phyloP scores from a whole-genome alignment of 768 basidiomycete genomes.

The Sarcodon sp. region DNA sequence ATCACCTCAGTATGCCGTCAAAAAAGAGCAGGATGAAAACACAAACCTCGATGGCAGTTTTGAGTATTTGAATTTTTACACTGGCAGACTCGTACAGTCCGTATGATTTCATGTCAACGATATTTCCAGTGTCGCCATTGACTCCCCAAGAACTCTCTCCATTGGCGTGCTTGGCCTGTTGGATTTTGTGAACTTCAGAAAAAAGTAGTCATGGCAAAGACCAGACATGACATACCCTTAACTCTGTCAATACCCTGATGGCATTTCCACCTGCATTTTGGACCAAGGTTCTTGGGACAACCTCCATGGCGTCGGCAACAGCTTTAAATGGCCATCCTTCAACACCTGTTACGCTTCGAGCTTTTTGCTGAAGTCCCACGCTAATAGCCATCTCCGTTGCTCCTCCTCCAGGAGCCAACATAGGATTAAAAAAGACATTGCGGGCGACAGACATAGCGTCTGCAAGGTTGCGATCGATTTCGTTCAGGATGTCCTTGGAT shows the following conservation, averaged over 20 bases:
- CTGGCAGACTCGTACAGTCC: constrained; percentile 92
- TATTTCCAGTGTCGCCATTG: constrained; percentile 91
- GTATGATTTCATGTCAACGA: constrained; percentile 91
- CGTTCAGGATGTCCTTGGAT: constrained; percentile 95
- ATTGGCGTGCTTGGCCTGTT: constrained; percentile 86
- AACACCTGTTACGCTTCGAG: constrained; percentile 71
- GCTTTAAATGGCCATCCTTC: constrained; percentile 88
- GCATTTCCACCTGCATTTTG: constrained; percentile 96
- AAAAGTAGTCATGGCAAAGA: background rate
- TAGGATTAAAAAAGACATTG: constrained; percentile 93
- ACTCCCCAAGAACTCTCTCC: constrained; percentile 91
- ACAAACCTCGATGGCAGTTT: constrained; percentile 1
- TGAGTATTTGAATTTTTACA: constrained; percentile 55
- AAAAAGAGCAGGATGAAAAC: background rate
- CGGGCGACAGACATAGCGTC: constrained; percentile 97
- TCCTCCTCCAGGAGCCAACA: constrained; percentile 89
- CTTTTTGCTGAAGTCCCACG: constrained; percentile 73
- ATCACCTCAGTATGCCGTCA: background rate
- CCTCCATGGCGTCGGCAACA: constrained; percentile 93
- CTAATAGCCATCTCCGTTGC: constrained; percentile 98
- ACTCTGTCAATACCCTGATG: constrained; percentile 84
- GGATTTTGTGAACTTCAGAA: background rate
- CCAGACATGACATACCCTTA: constrained; percentile 48
- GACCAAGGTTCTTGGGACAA: constrained; percentile 88
- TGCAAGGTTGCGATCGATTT: constrained; percentile 94